Percentiles rank a stretch among this genome's conserved stretches.
These are phyloP conservation scores for Coleophoma crateriformis DNA, from an alignment of 2,329 filamentous ascomycete genomes.

Conservation along the genomic window DNA sequence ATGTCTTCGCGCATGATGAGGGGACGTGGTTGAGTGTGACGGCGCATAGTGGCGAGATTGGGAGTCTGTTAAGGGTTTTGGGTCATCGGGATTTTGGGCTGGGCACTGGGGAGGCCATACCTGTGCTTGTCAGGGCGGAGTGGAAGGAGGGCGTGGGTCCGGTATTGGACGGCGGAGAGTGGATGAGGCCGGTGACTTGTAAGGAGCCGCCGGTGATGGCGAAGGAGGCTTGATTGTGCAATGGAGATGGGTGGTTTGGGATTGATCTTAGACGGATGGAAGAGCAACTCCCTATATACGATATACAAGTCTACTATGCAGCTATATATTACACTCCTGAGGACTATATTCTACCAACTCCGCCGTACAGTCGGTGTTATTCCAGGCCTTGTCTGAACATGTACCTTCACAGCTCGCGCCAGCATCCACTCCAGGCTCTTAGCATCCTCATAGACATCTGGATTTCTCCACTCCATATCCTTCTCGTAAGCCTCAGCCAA, in stretches of 20 bases:
- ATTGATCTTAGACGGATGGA: not conserved
- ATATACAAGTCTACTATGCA: too few relatives aligned
- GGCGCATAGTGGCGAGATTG: constrained; percentile 54
- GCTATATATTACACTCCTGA: not conserved
- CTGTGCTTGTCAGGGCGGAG: constrained; percentile 58
- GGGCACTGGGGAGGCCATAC: constrained; percentile 63
- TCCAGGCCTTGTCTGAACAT: too few relatives aligned
- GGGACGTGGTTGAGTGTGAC: constrained; percentile 54
- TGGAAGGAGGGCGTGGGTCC: constrained; percentile 23
- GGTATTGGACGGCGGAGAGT: constrained; percentile 13
- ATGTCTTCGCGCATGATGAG: constrained; percentile 47
- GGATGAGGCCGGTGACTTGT: constrained; percentile 37
- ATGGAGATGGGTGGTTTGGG: not conserved
- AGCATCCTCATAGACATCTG: not conserved
- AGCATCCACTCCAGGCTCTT: not conserved
- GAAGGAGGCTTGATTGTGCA: not conserved
- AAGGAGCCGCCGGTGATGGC: constrained; percentile 28
- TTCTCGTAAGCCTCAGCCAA: not conserved
- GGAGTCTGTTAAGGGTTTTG: constrained; percentile 33
- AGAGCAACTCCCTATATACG: not conserved
- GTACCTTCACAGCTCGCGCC: too few relatives aligned
- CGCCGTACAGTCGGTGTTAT: too few relatives aligned
- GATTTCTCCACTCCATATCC: not conserved
- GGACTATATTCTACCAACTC: not conserved
- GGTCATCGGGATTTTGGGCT: constrained; percentile 57